Evolutionary conservation across 768 basidiomycete genomes (phyloP).

Genomic region (Boletus rubropictus): DNA sequence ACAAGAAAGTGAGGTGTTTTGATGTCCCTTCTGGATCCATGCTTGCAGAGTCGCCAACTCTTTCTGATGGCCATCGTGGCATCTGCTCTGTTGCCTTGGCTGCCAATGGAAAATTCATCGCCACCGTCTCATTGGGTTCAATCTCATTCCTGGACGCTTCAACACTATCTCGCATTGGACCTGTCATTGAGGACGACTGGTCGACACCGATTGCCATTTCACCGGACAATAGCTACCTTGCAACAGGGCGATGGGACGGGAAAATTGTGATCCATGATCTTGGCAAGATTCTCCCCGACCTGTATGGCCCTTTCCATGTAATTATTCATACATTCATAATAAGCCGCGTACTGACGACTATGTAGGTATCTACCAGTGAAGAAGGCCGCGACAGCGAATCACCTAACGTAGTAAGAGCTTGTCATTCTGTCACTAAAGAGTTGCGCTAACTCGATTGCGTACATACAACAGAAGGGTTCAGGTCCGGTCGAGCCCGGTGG

Average conservation of each 20-base stretch:
- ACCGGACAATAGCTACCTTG: not conserved
- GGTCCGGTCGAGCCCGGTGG: not conserved
- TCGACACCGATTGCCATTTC: not conserved
- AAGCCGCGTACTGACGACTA: not conserved
- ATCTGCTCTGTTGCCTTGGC: not conserved
- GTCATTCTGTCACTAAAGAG: not conserved
- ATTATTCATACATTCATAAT: not conserved
- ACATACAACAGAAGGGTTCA: not conserved
- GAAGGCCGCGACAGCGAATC: no score
- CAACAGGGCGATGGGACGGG: not conserved
- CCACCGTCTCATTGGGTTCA: no score
- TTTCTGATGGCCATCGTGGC: accelerated
- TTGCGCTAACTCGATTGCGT: not conserved
- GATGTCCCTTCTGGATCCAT: not conserved
- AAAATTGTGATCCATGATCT: not conserved
- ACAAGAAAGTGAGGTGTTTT: not conserved
- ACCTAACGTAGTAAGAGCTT: not conserved
- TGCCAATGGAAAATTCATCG: not conserved
- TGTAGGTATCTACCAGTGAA: not conserved
- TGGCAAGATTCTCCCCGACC: not conserved
- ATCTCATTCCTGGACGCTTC: not conserved
- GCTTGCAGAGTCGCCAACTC: not conserved
- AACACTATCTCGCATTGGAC: not conserved
- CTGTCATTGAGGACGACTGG: not conserved
- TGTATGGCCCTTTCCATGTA: not conserved